phyloP scores from a whole-genome alignment of 176 grass and related monocot species.

The Hsuehochloa calcarea region DNA sequence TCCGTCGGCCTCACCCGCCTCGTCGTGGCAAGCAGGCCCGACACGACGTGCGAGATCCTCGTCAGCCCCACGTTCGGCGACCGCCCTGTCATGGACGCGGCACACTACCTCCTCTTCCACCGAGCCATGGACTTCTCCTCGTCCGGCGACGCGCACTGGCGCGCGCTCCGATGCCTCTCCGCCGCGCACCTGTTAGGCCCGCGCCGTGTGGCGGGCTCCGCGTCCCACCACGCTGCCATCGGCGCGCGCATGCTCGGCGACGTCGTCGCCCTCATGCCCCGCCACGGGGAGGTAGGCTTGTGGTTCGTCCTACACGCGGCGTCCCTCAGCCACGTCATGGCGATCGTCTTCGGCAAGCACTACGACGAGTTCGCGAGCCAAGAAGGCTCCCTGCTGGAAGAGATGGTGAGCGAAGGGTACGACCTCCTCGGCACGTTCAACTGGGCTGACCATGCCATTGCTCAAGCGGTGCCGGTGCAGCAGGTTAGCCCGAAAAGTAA shows the following conservation, averaged over 20 bases:
- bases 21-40: constrained; percentile 59
- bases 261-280: constrained; percentile 34
- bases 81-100: constrained; percentile 73
- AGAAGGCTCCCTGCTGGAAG: constrained; percentile 49
- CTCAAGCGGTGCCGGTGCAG: constrained; percentile 56
- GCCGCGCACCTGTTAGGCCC: constrained; percentile 63
- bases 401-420: constrained; percentile 76
- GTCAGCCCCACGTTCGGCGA: constrained; percentile 64
- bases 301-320: constrained; percentile 46
- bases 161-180: constrained; percentile 51
- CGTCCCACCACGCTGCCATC: constrained; percentile 26
- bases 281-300: constrained; percentile 38
- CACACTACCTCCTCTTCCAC: constrained; percentile 73
- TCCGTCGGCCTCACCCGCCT: constrained; percentile 76
- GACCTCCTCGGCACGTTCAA: constrained; percentile 64
- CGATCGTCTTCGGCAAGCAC: constrained; percentile 62
- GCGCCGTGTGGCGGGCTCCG: constrained; percentile 34
- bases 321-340: constrained; percentile 61
- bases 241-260: constrained; percentile 37
- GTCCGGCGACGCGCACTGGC: constrained; percentile 64
- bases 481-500: constrained; percentile 53
- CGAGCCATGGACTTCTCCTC: constrained; percentile 85
- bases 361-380: constrained; percentile 36
- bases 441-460: constrained; percentile 84
- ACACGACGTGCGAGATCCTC: constrained; percentile 79